Base-by-base conservation (phyloP, 441 rosid genomes). In the Brassica balearica region DNA sequence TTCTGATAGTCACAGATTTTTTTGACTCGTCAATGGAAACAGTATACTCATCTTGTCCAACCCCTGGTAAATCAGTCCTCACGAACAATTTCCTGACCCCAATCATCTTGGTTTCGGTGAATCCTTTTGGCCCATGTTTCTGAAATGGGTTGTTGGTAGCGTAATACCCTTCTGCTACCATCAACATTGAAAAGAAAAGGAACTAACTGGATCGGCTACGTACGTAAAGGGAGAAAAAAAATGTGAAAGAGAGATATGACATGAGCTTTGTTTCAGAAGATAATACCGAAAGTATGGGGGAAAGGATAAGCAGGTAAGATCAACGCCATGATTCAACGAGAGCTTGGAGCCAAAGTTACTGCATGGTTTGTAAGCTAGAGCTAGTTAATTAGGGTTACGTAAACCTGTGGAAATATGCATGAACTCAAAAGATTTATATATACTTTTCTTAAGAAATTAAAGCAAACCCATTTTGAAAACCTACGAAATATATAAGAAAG, bases 61-160 rank as follows among this genome's bases (percentile, higher is more conserved):
- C 61, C 0, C 76, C 81, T 1, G 76, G 81, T 1, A 77, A 4
- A 22, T 76, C 80, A 1, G 61, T 4, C 64, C 80, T 55, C 3
- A 51, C 0, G 63, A 11, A 76, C 27, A 22, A 5, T 19, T 63
- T 69, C 0, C 25, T 56, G 65, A 73, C 55, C 74, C 73, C 69
- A 1, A 76, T 14, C n/a, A 6, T 19, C 70, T 20, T 76, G 1
- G 6, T 11, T 53, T 69, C 80, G 0, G 11, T 0, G 65, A 19
- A 76, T 1, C 80, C 75, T 51, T 62, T 76, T 62, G 74, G 41
- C 1, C 80, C 75, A 5, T 1, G 10, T 6, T 3, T 22, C 12
- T 11, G 58, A 53, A 62, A 76, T 32, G 58, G 75, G 56, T 76
- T 76, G 75, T 76, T 69, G 0, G 14, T 32, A 0, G 75, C 68